A percentile compares a stretch with the other conserved stretches of the same genome.
phyloP scores from a whole-genome alignment of 2,329 filamentous ascomycete genomes.

The Colletotrichum orbiculare region DNA sequence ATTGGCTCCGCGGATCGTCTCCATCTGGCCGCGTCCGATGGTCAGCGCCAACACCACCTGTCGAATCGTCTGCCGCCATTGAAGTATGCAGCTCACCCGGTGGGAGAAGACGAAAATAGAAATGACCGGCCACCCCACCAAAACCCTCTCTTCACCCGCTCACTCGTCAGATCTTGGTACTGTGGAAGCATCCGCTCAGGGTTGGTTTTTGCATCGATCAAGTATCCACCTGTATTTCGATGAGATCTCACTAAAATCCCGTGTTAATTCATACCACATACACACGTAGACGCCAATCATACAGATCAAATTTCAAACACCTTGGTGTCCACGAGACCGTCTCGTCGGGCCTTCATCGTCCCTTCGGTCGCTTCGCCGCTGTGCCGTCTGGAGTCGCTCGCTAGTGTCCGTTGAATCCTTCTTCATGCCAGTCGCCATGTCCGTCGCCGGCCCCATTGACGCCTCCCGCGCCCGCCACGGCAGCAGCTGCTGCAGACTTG shows the following conservation, averaged over 20 bases:
- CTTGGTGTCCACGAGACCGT: not conserved
- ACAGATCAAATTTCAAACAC: conserved; percentile 17
- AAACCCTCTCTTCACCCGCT: too few relatives aligned
- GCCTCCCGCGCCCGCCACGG: conserved; percentile 50
- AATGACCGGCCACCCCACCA: not conserved
- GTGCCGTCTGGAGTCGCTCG: conserved; percentile 7
- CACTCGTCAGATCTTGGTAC: too few relatives aligned
- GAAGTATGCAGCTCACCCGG: conserved; percentile 5
- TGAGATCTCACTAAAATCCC: conserved; percentile 10
- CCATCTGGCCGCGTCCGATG: conserved; percentile 21
- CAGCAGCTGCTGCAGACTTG: conserved; percentile 55
- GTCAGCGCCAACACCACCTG: conserved; percentile 25
- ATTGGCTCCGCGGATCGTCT: conserved; percentile 17
- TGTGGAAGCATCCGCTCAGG: too few relatives aligned
- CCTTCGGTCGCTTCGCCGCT: not conserved
- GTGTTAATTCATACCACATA: conserved; percentile 15
- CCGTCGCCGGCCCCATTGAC: conserved; percentile 44
- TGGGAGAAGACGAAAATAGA: conserved; percentile 32
- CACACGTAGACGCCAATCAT: conserved; percentile 20
- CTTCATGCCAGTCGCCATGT: conserved; percentile 72
- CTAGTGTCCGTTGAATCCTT: conserved; percentile 63
- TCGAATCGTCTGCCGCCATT: conserved; percentile 19
- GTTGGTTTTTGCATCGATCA: too few relatives aligned
- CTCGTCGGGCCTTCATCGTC: not conserved
- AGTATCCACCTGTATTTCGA: conserved; percentile 17